Evolutionary conservation across 2,329 filamentous ascomycete genomes (phyloP), one percentile per base, ranked within the genome.

Genomic region (Hymenotorrendiella dingleyae): DNA sequence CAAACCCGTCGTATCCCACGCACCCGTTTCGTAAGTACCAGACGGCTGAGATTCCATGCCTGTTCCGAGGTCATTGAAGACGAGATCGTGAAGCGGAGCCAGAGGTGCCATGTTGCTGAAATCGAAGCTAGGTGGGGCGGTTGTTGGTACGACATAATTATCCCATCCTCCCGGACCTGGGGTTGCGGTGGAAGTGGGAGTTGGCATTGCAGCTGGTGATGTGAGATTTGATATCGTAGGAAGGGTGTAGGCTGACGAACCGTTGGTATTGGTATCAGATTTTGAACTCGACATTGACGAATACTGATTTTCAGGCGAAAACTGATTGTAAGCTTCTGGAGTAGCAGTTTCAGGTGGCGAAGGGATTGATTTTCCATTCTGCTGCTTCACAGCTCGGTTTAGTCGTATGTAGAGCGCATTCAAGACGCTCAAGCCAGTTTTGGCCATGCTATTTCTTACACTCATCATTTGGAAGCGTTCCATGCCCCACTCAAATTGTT

Each of bases 401-500:
- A 80, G 66, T 17, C 75, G 71, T 44, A 71, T 62, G 38, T 72
- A 67, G 36, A 80, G 74, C 11, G 74, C 74, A 48, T 68, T 69
- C 8, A 80, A 60, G 1, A 81, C 74, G 8, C 73, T 71, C 12
- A 74, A 62, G 0, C 74, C 77, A 2, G 73, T 67, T 32, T 66
- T 71, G 3, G 76, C 76, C 19, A 80, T 67, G 1, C 66, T 61
- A 46, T 78, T 80, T 20, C 71, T 66, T 21, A 65, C 64, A 11
- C 69, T 66, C 67, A 81, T 79, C 28, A 67, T 70, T 40, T 73
- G 67, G 49, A 81, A 80, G 4, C 77, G 68, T 50, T 78, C 70
- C 47, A 76, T 71, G 1, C 73, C 72, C 74, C 75, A 80, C 33
- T 72, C 68, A 49, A 78, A 79, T 51, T 80, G 75, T 53, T 76